These are phyloP conservation scores for Alternaria sp. DNA, from an alignment of 2,329 filamentous ascomycete genomes.

Conservation along the genomic window DNA sequence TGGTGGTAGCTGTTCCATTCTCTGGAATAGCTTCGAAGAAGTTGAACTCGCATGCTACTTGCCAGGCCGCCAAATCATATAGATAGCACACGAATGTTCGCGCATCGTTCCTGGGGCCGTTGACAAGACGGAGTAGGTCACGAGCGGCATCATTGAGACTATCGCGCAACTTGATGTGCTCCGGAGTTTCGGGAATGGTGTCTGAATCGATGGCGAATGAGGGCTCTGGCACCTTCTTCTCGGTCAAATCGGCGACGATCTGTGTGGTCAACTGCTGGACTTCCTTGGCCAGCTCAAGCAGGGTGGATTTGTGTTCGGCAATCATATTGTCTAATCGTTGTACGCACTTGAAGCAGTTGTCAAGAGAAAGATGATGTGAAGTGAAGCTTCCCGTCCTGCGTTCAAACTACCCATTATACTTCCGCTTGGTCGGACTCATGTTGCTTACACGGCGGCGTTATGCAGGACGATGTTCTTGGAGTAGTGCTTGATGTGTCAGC, in stretches of 20 bases:
- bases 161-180: slow-evolving; percentile 16
- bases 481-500: neutral
- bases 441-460: neutral
- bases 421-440: neutral
- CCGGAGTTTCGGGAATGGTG: slow-evolving; percentile 12
- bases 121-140: slow-evolving; percentile 33
- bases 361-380: neutral
- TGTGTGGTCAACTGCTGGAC: slow-evolving; percentile 15
- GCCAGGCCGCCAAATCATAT: slow-evolving; percentile 27
- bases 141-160: slow-evolving; percentile 22
- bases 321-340: neutral
- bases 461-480: neutral
- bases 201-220: slow-evolving; percentile 16
- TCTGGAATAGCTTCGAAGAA: slow-evolving; percentile 25
- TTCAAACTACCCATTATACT: neutral
- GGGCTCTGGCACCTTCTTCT: slow-evolving; percentile 16
- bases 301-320: slow-evolving; percentile 13
- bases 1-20: slow-evolving; percentile 6
- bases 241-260: slow-evolving; percentile 16
- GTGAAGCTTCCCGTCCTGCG: neutral
- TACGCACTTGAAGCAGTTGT: neutral
- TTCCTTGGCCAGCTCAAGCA: slow-evolving; percentile 18
- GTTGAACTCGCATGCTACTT: slow-evolving; percentile 26
- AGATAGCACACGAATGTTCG: slow-evolving; percentile 21
- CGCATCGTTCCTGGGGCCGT: slow-evolving; percentile 18